These are phyloP conservation scores for Scenedesmus sp. DNA, from an alignment of 163 green algal species.

Conservation along the genomic window DNA sequence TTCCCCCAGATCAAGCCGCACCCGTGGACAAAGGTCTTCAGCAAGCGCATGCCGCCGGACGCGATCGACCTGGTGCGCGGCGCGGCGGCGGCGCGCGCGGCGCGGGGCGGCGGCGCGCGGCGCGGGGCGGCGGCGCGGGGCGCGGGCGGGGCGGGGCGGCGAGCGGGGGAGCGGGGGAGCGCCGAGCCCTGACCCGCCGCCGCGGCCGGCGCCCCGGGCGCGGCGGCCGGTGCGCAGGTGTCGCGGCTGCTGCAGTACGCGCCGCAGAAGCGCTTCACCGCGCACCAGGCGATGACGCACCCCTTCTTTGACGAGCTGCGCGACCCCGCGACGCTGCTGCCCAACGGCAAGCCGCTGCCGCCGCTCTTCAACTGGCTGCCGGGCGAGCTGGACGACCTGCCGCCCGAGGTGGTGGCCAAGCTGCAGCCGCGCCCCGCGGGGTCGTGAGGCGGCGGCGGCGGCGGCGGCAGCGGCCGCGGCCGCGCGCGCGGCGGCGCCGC, in stretches of 20 bases:
- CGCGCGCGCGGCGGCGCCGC: too few relatives aligned
- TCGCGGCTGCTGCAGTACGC: slow-evolving; percentile 95
- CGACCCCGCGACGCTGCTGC: slow-evolving; percentile 80
- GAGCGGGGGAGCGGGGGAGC: too few relatives aligned
- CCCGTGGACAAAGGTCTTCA: slow-evolving; percentile 97
- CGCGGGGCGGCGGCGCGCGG: too few relatives aligned
- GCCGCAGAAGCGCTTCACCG: slow-evolving; percentile 71
- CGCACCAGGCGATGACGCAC: slow-evolving; percentile 87
- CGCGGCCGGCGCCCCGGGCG: too few relatives aligned
- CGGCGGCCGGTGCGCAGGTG: slow-evolving; percentile 80
- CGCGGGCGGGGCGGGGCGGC: too few relatives aligned
- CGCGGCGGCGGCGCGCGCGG: too few relatives aligned
- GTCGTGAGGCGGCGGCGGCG: too few relatives aligned
- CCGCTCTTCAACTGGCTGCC: slow-evolving; percentile 93
- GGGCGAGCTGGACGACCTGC: slow-evolving; percentile 82
- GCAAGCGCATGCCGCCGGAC: slow-evolving; percentile 90
- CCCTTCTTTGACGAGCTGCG: slow-evolving; percentile 98
- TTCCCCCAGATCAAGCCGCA: slow-evolving; percentile 98
- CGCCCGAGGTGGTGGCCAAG: slow-evolving; percentile 66
- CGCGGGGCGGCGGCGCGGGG: too few relatives aligned
- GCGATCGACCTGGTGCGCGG: slow-evolving; percentile 89
- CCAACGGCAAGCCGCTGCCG: slow-evolving; percentile 88
- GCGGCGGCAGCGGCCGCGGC: too few relatives aligned
- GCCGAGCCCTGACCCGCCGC: too few relatives aligned
- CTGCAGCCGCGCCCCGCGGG: too few relatives aligned